phyloP scores from a whole-genome alignment of 2,329 filamentous ascomycete species.

The Fusarium staphyleae region DNA sequence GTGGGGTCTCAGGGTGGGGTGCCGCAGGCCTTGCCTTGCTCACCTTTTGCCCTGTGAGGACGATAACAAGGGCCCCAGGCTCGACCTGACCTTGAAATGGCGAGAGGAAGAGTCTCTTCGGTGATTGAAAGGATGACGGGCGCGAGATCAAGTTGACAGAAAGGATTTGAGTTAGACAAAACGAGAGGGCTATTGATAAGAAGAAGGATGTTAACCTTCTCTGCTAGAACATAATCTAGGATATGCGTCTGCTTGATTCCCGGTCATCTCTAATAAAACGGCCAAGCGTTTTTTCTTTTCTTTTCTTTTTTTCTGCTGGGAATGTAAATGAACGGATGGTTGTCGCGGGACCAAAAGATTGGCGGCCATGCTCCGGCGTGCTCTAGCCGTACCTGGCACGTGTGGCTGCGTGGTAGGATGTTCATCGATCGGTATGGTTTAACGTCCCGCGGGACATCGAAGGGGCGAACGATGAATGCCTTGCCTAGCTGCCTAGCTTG shows the following conservation, averaged over 20 bases:
- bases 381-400: slow-evolving; percentile 7
- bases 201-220: too few species aligned
- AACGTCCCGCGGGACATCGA: slow-evolving; percentile 10
- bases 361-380: slow-evolving; percentile 16
- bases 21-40: slow-evolving; percentile 20
- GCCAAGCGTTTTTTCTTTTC: background rate
- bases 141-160: too few species aligned
- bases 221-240: background rate
- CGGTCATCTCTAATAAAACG: background rate
- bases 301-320: slow-evolving; percentile 4
- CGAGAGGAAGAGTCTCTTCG: background rate
- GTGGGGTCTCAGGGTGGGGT: slow-evolving; percentile 20
- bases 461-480: background rate
- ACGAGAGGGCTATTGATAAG: too few species aligned
- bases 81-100: background rate
- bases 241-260: background rate
- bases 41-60: slow-evolving; percentile 24
- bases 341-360: slow-evolving; percentile 11
- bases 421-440: slow-evolving; percentile 15
- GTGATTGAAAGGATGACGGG: background rate
- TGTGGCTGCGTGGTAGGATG: slow-evolving; percentile 24
- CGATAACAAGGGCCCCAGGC: slow-evolving; percentile 8
- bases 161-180: too few species aligned
- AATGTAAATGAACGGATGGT: slow-evolving; percentile 16
- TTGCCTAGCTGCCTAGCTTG: too few species aligned